These are phyloP conservation scores for Neltuma alba DNA, from an alignment of 306 rosid genomes.

Conservation along the genomic window DNA sequence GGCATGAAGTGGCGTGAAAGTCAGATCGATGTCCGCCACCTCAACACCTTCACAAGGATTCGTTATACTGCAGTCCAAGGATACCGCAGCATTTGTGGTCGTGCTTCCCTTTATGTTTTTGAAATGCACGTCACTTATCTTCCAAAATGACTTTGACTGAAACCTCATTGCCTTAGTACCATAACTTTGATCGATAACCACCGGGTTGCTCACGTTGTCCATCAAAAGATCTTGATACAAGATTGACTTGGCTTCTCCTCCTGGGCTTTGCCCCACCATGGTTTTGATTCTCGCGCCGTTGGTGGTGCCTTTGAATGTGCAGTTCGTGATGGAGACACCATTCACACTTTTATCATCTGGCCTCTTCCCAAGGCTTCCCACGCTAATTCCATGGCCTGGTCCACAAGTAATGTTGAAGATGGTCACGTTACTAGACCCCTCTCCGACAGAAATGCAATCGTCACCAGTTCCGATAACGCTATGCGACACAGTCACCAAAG, in stretches of 20 bases:
- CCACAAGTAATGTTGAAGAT: constrained; percentile 58
- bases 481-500: constrained; percentile 31
- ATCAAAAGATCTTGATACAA: constrained; percentile 52
- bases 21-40: constrained; percentile 47
- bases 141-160: constrained; percentile 55
- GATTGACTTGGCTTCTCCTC: constrained; percentile 47
- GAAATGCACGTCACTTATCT: constrained; percentile 64
- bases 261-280: constrained; percentile 34
- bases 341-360: constrained; percentile 43
- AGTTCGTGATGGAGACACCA: constrained; percentile 45
- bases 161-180: constrained; percentile 29
- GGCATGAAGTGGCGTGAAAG: background rate
- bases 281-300: constrained; percentile 86
- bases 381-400: constrained; percentile 75
- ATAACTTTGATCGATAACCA: constrained; percentile 66
- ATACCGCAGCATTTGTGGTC: constrained; percentile 44
- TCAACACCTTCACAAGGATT: constrained; percentile 58
- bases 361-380: constrained; percentile 79
- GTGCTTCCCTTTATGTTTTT: constrained; percentile 60
- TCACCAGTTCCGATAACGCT: constrained; percentile 69
- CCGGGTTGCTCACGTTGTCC: constrained; percentile 55
- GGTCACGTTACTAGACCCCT: constrained; percentile 31
- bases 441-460: constrained; percentile 74
- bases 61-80: constrained; percentile 52
- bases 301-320: constrained; percentile 58